phyloP scores from a whole-genome alignment of 495 filamentous ascomycete genomes.

The Podospora pseudopauciseta region DNA sequence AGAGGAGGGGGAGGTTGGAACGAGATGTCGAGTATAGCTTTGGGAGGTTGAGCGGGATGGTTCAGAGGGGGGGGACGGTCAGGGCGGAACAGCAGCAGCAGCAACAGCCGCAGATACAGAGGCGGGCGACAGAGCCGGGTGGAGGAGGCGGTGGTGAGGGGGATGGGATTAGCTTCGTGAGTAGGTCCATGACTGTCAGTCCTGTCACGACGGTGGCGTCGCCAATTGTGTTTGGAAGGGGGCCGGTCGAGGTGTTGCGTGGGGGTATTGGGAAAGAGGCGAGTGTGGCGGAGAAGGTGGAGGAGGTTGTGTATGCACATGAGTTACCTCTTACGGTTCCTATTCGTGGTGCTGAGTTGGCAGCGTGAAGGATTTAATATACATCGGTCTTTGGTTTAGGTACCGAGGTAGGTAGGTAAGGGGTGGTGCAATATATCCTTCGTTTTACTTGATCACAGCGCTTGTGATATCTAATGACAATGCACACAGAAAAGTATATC shows the following conservation, averaged over 20 bases:
- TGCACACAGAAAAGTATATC: neutral
- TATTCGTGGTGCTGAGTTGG: neutral
- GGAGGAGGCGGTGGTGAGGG: neutral
- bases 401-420: neutral
- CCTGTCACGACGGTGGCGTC: neutral
- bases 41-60: conserved; percentile 3
- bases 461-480: neutral
- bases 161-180: neutral
- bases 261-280: neutral
- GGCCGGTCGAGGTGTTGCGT: neutral
- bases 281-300: neutral
- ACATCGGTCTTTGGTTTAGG: neutral
- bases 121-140: neutral
- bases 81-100: neutral
- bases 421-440: neutral
- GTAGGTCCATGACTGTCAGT: neutral
- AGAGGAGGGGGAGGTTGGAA: neutral
- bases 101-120: neutral
- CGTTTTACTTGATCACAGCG: neutral
- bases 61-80: neutral
- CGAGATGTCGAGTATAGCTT: conserved; percentile 1
- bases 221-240: neutral
- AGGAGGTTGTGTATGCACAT: neutral
- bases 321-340: neutral
- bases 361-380: neutral